These are phyloP conservation scores for Paramecium primaurelia DNA, from an alignment of 73 alveolate genomes.

Conservation along the genomic window DNA sequence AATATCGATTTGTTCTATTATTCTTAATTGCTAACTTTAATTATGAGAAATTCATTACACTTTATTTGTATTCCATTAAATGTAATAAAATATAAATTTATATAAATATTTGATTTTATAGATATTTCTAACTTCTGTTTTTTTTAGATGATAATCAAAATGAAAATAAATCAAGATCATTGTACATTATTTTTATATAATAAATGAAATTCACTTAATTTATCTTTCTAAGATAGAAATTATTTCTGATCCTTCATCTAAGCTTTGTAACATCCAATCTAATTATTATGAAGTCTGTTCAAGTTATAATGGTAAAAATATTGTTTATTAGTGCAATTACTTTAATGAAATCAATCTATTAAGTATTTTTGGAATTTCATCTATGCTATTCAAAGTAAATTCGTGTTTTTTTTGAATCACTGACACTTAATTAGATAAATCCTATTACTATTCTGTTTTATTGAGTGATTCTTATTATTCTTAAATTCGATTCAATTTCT, in stretches of 20 bases:
- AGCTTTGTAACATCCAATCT: conserved; percentile 2
- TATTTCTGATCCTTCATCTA: conserved; percentile 27
- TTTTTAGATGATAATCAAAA: not conserved
- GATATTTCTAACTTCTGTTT: not conserved
- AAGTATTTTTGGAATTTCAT: not conserved
- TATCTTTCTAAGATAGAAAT: not conserved
- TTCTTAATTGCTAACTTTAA: not conserved
- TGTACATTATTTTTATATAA: not conserved
- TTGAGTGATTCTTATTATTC: not conserved
- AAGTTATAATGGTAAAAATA: not conserved
- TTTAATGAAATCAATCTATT: not conserved
- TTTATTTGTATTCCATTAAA: not conserved
- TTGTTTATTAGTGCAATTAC: not conserved
- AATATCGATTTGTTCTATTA: conserved; percentile 13
- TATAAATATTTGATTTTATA: not conserved
- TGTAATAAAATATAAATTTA: not conserved
- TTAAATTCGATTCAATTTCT: not conserved
- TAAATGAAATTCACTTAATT: not conserved
- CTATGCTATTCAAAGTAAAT: not conserved
- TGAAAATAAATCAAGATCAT: not conserved
- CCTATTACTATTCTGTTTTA: not conserved
- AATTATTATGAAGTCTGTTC: not conserved
- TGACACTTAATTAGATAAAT: not conserved
- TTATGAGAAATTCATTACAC: not conserved
- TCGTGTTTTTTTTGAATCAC: not conserved